These are phyloP conservation scores for Curvularia hawaiiensis DNA, from an alignment of 2,329 filamentous ascomycete species.

Conservation along the genomic window DNA sequence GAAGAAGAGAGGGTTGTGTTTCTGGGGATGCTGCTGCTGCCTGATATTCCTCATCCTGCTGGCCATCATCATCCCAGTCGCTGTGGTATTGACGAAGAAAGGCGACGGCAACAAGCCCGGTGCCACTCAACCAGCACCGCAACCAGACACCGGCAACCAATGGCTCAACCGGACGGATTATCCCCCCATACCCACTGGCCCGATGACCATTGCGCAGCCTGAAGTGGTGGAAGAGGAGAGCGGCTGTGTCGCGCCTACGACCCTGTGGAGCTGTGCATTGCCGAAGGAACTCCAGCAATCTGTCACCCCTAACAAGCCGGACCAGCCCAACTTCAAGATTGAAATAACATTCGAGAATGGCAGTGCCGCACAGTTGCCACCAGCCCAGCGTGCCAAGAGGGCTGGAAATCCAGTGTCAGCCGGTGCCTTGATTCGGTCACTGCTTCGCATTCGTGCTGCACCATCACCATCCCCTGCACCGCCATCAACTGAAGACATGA, in stretches of 20 bases:
- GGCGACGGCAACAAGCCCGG: conserved; percentile 45
- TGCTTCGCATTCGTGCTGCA: conserved; percentile 34
- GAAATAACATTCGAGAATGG: conserved; percentile 69
- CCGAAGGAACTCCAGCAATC: conserved; percentile 76
- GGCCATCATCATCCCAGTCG: conserved; percentile 48
- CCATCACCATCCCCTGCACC: conserved; percentile 60
- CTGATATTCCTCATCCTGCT: conserved; percentile 42
- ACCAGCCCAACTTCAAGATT: conserved; percentile 79
- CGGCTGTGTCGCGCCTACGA: conserved; percentile 72
- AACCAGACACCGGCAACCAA: conserved; percentile 20
- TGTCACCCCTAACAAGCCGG: conserved; percentile 65
- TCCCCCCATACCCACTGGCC: conserved; percentile 83
- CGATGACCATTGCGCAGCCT: conserved; percentile 77
- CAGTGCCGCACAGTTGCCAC: conserved; percentile 40
- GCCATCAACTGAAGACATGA: conserved; percentile 71
- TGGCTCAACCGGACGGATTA: conserved; percentile 89
- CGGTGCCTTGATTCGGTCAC: conserved; percentile 42
- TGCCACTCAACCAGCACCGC: conserved; percentile 26
- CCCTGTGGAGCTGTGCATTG: conserved; percentile 84
- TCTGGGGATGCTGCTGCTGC: conserved; percentile 46
- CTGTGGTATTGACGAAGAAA: conserved; percentile 42
- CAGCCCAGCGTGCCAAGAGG: conserved; percentile 49
- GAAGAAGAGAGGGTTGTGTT: conserved; percentile 39
- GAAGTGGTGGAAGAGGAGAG: conserved; percentile 67
- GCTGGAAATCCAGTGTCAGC: conserved; percentile 63